Conservation (phyloP, 495 filamentous ascomycete genomes). For the Daldinia vernicosa region DNA sequence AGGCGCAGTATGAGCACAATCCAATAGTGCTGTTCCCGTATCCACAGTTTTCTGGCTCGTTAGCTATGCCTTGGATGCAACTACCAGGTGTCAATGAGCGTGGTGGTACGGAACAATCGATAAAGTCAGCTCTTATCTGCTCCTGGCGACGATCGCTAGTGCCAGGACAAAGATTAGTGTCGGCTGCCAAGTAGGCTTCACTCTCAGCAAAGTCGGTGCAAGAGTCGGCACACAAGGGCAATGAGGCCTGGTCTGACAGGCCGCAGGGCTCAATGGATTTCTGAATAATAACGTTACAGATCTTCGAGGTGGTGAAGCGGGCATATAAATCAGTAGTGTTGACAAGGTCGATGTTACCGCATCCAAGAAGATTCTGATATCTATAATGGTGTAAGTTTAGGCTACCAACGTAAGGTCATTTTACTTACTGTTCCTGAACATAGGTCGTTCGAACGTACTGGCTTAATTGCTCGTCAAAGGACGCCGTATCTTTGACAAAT, state of each 20-base stretch:
- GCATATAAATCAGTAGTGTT: conserved; percentile 90
- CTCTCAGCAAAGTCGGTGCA: conserved; percentile 89
- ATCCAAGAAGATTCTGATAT: conserved; percentile 82
- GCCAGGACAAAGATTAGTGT: conserved; percentile 74
- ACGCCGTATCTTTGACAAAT: conserved; percentile 75
- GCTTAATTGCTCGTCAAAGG: conserved; percentile 81
- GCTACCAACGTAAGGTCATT: neutral
- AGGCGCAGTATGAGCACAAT: conserved; percentile 85
- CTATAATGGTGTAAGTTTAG: conserved; percentile 53
- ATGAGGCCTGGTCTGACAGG: conserved; percentile 67
- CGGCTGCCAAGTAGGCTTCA: conserved; percentile 83
- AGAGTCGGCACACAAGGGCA: conserved; percentile 87
- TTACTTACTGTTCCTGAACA: conserved; percentile 75
- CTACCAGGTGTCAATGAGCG: conserved; percentile 72
- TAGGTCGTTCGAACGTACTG: conserved; percentile 79
- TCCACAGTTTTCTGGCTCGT: conserved; percentile 90
- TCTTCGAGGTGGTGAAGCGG: conserved; percentile 87
- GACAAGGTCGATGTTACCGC: conserved; percentile 76
- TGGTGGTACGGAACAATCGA: conserved; percentile 83
- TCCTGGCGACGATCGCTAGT: conserved; percentile 68
- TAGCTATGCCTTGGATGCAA: conserved; percentile 79
- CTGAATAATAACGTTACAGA: conserved; percentile 96
- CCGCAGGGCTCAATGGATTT: conserved; percentile 80
- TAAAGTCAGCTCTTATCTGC: conserved; percentile 92
- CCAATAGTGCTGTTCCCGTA: conserved; percentile 82